A percentile compares a stretch with the other conserved stretches of the same genome.
Conservation (phyloP, 768 basidiomycete genomes). For the Xerocomellus chrysenteron region DNA sequence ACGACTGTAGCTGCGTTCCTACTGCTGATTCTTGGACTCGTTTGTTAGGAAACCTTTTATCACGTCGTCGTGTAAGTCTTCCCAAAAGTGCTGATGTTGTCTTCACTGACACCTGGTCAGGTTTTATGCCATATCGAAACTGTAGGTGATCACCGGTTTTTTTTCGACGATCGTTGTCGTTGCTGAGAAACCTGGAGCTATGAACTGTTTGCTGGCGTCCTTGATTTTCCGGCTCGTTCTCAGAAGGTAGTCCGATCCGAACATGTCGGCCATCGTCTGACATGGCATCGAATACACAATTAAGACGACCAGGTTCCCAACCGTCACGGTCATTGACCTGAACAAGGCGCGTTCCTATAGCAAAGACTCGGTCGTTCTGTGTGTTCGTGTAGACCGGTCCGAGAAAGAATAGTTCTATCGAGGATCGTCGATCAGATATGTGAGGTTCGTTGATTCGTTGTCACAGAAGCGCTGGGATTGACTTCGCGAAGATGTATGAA, state of each 20-base stretch:
- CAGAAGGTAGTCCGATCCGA: not conserved
- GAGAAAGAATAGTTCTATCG: not conserved
- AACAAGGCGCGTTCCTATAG: not conserved
- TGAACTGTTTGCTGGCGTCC: constrained; percentile 15
- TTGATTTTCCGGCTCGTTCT: constrained; percentile 16
- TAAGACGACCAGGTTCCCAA: not conserved
- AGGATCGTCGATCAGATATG: not conserved
- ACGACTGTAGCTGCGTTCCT: constrained; percentile 18
- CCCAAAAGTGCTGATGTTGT: not conserved
- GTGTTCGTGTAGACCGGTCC: not conserved
- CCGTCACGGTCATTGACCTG: not conserved
- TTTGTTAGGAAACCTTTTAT: too few species aligned
- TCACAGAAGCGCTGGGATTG: not conserved
- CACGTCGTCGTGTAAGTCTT: constrained; percentile 18
- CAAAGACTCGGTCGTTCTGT: too few species aligned
- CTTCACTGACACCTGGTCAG: not conserved
- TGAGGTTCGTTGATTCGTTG: not conserved
- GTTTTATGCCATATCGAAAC: constrained; percentile 13
- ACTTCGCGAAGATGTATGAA: too few species aligned
- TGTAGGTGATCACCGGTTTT: not conserved
- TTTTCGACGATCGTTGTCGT: not conserved
- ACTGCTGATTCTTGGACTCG: constrained; percentile 13
- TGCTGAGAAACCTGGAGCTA: constrained; percentile 8
- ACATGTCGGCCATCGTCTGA: not conserved
- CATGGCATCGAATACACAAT: not conserved